A percentile compares a stretch with the other conserved stretches of the same genome.
phyloP scores from a whole-genome alignment of 2,329 filamentous ascomycete genomes.

The Microdochium bolleyi region DNA sequence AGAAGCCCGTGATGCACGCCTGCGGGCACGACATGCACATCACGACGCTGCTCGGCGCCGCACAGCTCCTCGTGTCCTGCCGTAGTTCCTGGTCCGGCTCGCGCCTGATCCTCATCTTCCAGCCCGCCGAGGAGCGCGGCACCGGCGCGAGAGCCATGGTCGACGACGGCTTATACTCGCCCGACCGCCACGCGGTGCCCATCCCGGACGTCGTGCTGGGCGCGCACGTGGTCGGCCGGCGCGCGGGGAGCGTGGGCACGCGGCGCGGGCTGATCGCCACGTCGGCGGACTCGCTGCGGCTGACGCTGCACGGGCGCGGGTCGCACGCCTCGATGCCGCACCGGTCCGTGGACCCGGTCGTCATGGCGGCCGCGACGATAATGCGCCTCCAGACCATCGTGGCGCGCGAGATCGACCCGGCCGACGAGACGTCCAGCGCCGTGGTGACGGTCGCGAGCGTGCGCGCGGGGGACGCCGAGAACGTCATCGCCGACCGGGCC shows the following conservation, averaged over 20 bases:
- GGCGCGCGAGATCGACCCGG: slow-evolving; percentile 18
- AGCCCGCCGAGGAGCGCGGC: slow-evolving; percentile 59
- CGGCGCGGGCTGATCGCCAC: slow-evolving; percentile 15
- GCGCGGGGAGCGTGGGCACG: slow-evolving; percentile 21
- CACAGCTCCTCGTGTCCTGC: slow-evolving; percentile 35
- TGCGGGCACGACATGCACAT: slow-evolving; percentile 64
- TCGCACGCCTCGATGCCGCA: slow-evolving; percentile 35
- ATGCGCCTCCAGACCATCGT: slow-evolving; percentile 23
- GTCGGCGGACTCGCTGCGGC: slow-evolving; percentile 15
- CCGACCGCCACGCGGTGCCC: slow-evolving; percentile 10
- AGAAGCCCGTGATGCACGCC: slow-evolving; percentile 57
- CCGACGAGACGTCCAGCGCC: slow-evolving; percentile 19
- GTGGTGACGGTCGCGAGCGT: slow-evolving; percentile 36
- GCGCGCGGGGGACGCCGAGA: slow-evolving; percentile 30
- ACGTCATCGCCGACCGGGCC: slow-evolving; percentile 34
- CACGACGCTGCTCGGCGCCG: slow-evolving; percentile 45
- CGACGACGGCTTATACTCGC: slow-evolving; percentile 24
- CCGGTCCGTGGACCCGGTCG: slow-evolving; percentile 33
- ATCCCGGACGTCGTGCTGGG: slow-evolving; percentile 27
- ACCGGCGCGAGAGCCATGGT: slow-evolving; percentile 43
- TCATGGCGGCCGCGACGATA: slow-evolving; percentile 32
- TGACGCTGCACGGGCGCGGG: slow-evolving; percentile 27
- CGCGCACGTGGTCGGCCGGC: slow-evolving; percentile 18
- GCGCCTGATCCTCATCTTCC: slow-evolving; percentile 51
- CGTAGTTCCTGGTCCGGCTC: slow-evolving; percentile 52